These are phyloP conservation scores for Cercospora sp. DNA, from an alignment of 2,329 filamentous ascomycete species.

Conservation along the genomic window DNA sequence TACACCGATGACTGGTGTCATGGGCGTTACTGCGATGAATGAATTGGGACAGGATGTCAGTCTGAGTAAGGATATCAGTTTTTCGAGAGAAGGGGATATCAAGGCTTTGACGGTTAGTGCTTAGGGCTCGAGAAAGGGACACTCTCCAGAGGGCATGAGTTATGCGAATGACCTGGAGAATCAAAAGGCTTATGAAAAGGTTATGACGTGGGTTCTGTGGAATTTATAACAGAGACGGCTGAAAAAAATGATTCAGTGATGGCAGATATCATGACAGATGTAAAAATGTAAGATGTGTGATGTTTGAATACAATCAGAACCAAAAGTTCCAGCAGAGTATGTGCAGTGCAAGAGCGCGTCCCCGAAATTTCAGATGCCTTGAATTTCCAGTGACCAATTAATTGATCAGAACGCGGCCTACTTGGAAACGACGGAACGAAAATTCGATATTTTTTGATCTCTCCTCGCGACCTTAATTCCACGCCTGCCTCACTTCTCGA, in stretches of 20 bases:
- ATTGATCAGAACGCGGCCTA: background rate
- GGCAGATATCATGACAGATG: background rate
- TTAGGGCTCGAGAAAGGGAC: background rate
- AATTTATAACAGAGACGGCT: background rate
- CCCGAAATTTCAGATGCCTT: background rate
- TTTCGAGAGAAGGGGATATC: slow-evolving; percentile 13
- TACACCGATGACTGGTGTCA: slow-evolving; percentile 15
- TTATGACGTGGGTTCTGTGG: background rate
- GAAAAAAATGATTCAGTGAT: background rate
- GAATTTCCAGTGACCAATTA: background rate
- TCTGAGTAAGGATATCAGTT: slow-evolving; percentile 10
- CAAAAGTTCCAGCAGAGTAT: background rate
- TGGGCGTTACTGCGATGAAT: slow-evolving; percentile 12
- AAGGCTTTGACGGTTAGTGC: slow-evolving; percentile 10
- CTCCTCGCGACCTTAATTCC: too few species aligned
- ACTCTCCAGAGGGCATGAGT: background rate
- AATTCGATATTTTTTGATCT: too few species aligned
- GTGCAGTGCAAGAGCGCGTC: background rate
- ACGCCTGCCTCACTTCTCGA: too few species aligned
- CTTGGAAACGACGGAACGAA: too few species aligned
- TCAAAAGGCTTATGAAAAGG: background rate
- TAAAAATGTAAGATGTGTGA: background rate
- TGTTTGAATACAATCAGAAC: background rate
- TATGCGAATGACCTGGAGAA: background rate
- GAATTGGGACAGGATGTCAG: slow-evolving; percentile 14